Base-by-base conservation (phyloP, 805 yeast genomes). In the Metschnikowia arizonensis region DNA sequence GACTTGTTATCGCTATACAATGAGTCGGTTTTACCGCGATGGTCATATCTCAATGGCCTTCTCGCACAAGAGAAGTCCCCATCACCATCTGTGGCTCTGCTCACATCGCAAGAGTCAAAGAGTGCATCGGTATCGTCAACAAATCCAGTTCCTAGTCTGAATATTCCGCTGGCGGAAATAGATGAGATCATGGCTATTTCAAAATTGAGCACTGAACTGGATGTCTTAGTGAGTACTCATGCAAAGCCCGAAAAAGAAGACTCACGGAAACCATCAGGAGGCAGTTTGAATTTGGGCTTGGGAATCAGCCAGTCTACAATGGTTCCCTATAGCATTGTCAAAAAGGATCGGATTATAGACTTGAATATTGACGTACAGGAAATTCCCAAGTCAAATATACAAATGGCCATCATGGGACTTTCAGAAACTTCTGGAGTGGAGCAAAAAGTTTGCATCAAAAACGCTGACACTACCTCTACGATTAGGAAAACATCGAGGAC, bases 241-340 rank as follows among this genome's bases (percentile, higher is more conserved):
- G 17, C 39, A n/a, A 23, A 23, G 10, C 30, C 17, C n/a, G 26
- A 17, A 12, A 25, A 36, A 10, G 15, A 17, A 8, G 15, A 7
- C 23, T 18, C 31, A 15, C 14, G 29, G 9, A 11, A 21, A n/a
- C 17, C 42, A 3, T 39, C 42, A 15, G 42, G 42, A 10, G 42
- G 34, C 26, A 21, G 34, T 21, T 31, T 39, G 14, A 39, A 39
- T 12, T 28, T 45, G 21, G 68, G 69, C 7, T 53, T 57, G 5
- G 70, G 70, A 0, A 53, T 65, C 17, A 68, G 66, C 48, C 58
- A 61, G 12, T 47, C 62, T 3, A 47, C 63, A 0, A 47, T 54
- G 11, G 62, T 63, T 8, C 73, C 74, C 0, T 56, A 59, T 30
- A 68, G 73, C 46, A 59, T 66, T 7, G 52, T 55, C 29, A 65